These are phyloP conservation scores for Magnaporthales sp. DNA, from an alignment of 2,329 filamentous ascomycete genomes.

Conservation along the genomic window DNA sequence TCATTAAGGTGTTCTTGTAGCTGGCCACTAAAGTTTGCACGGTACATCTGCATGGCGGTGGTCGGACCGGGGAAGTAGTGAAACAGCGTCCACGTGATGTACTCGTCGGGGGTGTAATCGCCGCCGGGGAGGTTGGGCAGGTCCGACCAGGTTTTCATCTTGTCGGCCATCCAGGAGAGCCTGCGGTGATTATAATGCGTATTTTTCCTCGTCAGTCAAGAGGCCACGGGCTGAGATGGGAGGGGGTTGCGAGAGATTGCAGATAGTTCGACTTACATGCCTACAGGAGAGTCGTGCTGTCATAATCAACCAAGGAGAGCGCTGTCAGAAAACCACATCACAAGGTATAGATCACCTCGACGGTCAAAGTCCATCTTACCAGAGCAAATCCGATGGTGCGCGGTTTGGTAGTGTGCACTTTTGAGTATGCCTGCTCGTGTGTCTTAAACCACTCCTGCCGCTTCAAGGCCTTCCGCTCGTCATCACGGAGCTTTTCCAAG, in stretches of 20 bases:
- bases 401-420: constrained; percentile 15
- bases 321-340: neutral
- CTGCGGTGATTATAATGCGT: constrained; percentile 3
- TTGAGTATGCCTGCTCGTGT: neutral
- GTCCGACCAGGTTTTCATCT: neutral
- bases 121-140: neutral
- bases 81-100: constrained; percentile 16
- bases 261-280: constrained; percentile 14
- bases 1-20: neutral
- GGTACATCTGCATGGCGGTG: constrained; percentile 11
- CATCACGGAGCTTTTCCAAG: neutral
- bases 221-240: too few relatives aligned
- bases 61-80: constrained; percentile 14
- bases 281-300: constrained; percentile 22
- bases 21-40: neutral
- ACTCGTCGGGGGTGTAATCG: constrained; percentile 10
- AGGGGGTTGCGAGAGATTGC: neutral
- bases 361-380: neutral
- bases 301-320: neutral
- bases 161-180: constrained; percentile 5
- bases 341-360: neutral
- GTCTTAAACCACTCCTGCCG: neutral
- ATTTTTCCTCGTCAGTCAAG: constrained; percentile 7
- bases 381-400: constrained; percentile 18
- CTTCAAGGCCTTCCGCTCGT: neutral